Evolutionary conservation across 176 grass and related monocot species (phyloP).

Genomic region (Dactylis glomerata): DNA sequence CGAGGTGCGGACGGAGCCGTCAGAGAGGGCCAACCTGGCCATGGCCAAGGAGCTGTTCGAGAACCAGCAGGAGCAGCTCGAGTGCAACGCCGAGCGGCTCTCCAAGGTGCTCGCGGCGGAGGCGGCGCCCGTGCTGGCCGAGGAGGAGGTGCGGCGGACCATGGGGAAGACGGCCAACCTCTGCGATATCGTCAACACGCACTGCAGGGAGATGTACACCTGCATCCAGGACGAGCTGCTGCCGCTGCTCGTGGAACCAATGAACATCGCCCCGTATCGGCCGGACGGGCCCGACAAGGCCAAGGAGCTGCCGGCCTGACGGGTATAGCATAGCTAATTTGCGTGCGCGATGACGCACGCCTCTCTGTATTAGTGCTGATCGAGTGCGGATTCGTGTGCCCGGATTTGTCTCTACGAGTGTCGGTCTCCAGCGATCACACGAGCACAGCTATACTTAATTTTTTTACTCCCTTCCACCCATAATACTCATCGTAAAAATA

Average conservation of each 20-base stretch:
- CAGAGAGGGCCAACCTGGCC: conserved; percentile 10
- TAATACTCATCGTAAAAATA: too few relatives aligned
- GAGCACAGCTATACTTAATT: too few relatives aligned
- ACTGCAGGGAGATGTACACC: conserved; percentile 38
- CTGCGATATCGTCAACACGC: conserved; percentile 21
- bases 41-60: conserved; percentile 39
- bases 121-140: background rate
- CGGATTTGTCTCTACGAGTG: background rate
- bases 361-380: background rate
- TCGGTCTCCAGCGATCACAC: too few relatives aligned
- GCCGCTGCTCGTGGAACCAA: conserved; percentile 9
- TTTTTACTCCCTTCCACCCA: too few relatives aligned
- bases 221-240: conserved; percentile 50
- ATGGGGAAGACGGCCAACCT: conserved; percentile 18
- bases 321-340: background rate
- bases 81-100: conserved; percentile 39
- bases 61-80: conserved; percentile 40
- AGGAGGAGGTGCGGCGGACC: background rate
- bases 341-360: background rate
- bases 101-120: conserved; percentile 17
- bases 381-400: background rate
- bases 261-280: conserved; percentile 24
- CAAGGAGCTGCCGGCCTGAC: background rate
- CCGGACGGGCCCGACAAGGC: conserved; percentile 30
- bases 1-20: background rate